phyloP scores from a whole-genome alignment of 2,329 filamentous ascomycete species.

The Scedosporium boydii region DNA sequence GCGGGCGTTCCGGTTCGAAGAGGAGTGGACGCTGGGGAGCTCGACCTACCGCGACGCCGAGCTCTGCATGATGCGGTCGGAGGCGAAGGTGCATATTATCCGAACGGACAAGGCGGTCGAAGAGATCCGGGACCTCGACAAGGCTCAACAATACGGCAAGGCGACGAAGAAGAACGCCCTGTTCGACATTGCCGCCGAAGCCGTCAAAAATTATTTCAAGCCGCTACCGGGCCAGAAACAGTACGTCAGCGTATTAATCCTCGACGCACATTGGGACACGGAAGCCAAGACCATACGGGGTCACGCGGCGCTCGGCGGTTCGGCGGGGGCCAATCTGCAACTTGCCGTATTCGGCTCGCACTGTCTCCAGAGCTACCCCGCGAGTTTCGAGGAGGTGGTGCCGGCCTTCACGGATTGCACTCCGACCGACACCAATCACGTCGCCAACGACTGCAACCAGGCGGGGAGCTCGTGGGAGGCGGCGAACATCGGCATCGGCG shows the following conservation, averaged over 20 bases:
- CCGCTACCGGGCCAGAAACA: constrained; percentile 68
- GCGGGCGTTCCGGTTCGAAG: constrained; percentile 81
- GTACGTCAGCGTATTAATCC: constrained; percentile 76
- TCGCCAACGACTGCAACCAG: constrained; percentile 81
- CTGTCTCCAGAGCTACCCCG: constrained; percentile 81
- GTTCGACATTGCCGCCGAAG: constrained; percentile 67
- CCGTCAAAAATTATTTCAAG: constrained; percentile 69
- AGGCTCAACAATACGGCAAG: constrained; percentile 66
- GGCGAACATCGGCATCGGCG: constrained; percentile 89
- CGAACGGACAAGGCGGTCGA: constrained; percentile 73
- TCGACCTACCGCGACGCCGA: constrained; percentile 66
- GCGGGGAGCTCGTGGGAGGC: constrained; percentile 90
- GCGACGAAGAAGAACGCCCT: constrained; percentile 64
- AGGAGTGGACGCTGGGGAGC: constrained; percentile 85
- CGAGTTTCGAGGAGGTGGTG: constrained; percentile 80
- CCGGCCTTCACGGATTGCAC: constrained; percentile 87
- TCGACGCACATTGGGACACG: constrained; percentile 85
- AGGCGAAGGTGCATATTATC: constrained; percentile 83
- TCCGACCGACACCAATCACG: constrained; percentile 67
- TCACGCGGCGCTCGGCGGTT: constrained; percentile 76
- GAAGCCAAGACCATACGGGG: constrained; percentile 59
- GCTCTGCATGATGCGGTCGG: constrained; percentile 68
- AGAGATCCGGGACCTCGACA: constrained; percentile 69
- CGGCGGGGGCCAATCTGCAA: constrained; percentile 56
- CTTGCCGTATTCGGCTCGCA: constrained; percentile 90